phyloP scores from a whole-genome alignment of 1,284 basidiomycete species.

The Coniferiporia sulphurascens region DNA sequence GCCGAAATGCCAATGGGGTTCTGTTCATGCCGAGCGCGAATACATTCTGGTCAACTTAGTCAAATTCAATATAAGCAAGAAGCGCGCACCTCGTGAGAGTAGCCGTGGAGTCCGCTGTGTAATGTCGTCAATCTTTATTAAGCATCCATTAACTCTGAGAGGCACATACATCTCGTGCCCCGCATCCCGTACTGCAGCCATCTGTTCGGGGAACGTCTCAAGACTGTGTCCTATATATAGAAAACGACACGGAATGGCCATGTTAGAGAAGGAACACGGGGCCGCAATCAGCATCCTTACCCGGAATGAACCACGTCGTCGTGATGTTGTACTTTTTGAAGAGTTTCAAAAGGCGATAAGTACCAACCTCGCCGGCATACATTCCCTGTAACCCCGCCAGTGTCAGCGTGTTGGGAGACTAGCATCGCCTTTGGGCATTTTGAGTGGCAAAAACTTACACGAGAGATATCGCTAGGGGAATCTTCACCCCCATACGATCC shows the following conservation, averaged over 20 bases:
- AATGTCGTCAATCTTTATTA: not conserved
- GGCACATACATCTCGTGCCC: slow-evolving; percentile 59
- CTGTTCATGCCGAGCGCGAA: slow-evolving; percentile 27
- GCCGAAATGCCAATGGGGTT: slow-evolving; percentile 60
- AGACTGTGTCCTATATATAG: slow-evolving; percentile 52
- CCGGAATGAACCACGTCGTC: slow-evolving; percentile 71
- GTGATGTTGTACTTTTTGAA: slow-evolving; percentile 71
- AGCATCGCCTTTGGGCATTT: not conserved
- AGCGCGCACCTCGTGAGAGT: slow-evolving; percentile 57
- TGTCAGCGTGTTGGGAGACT: not conserved
- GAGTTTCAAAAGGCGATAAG: slow-evolving; percentile 61
- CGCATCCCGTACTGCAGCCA: slow-evolving; percentile 60
- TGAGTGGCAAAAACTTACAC: slow-evolving; percentile 31
- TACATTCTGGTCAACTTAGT: not conserved
- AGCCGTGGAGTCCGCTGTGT: slow-evolving; percentile 62
- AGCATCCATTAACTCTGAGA: not conserved
- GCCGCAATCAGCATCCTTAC: slow-evolving; percentile 25
- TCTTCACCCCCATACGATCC: slow-evolving; percentile 69
- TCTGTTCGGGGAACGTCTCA: slow-evolving; percentile 64
- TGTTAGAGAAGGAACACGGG: not conserved
- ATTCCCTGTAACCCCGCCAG: slow-evolving; percentile 45
- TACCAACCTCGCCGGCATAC: slow-evolving; percentile 74
- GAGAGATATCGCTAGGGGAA: slow-evolving; percentile 59
- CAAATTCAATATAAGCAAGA: slow-evolving; percentile 1
- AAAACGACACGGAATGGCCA: not conserved